These are phyloP conservation scores for Suillus americanus DNA, from an alignment of 768 basidiomycete genomes.

Conservation along the genomic window DNA sequence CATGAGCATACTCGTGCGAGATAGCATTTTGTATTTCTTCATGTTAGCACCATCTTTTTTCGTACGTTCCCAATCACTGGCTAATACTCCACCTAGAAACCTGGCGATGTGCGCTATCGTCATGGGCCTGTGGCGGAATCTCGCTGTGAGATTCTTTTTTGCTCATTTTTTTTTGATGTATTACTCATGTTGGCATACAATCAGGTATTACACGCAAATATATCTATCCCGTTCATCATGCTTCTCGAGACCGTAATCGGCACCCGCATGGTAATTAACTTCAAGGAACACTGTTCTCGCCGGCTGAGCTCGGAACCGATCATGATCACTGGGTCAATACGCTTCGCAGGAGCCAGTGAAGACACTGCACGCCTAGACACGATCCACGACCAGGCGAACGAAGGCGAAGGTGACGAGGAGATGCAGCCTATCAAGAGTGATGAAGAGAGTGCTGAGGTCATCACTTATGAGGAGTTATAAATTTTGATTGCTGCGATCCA, in stretches of 20 bases:
- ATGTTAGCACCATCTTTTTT: conserved; percentile 19
- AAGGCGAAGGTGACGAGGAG: conserved; percentile 11
- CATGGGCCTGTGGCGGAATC: conserved; percentile 26
- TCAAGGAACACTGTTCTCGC: conserved; percentile 27
- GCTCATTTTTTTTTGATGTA: neutral
- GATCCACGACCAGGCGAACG: conserved; percentile 20
- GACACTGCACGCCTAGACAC: conserved; percentile 8
- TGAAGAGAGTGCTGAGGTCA: neutral
- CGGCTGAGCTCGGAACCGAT: conserved; percentile 12
- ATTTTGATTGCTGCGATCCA: neutral
- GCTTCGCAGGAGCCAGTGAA: conserved; percentile 13
- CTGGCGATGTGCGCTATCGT: conserved; percentile 23
- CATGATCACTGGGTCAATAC: conserved; percentile 16
- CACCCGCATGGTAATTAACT: conserved; percentile 30
- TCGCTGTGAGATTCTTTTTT: conserved; percentile 19
- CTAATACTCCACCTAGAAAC: conserved; percentile 20
- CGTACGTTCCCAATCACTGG: too few relatives aligned
- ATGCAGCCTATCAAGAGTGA: neutral
- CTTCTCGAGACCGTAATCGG: conserved; percentile 30
- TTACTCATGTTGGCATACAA: too few relatives aligned
- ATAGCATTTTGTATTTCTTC: conserved; percentile 33
- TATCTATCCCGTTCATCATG: conserved; percentile 32
- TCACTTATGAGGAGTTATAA: neutral
- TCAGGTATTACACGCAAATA: conserved; percentile 27
- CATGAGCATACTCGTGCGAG: conserved; percentile 23